phyloP scores from a whole-genome alignment of 257 asterid genomes.

The Jacaranda copaia region DNA sequence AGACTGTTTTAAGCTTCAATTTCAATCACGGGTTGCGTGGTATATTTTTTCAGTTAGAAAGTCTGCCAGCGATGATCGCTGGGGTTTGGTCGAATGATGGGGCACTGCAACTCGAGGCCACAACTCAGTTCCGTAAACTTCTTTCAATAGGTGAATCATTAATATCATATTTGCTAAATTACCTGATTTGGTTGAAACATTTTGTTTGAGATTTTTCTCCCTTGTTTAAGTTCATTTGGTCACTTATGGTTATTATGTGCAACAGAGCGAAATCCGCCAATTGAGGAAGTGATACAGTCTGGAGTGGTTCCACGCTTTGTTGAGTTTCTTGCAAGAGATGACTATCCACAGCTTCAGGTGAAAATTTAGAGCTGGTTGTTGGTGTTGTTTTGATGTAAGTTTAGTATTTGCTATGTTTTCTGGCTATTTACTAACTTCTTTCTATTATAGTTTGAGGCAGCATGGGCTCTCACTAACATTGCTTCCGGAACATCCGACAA shows the following conservation, averaged over 20 bases:
- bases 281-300: conserved; percentile 89
- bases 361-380: conserved; percentile 6
- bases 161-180: not conserved
- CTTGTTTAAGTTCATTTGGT: conserved; percentile 8
- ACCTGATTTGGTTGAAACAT: not conserved
- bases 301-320: conserved; percentile 92
- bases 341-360: conserved; percentile 89
- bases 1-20: conserved; percentile 5
- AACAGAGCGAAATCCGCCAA: conserved; percentile 89
- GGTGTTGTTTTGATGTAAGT: conserved; percentile 11
- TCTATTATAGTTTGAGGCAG: conserved; percentile 85
- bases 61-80: conserved; percentile 77
- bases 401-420: conserved; percentile 9
- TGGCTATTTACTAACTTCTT: conserved; percentile 8
- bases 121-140: conserved; percentile 93
- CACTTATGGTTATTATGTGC: conserved; percentile 24
- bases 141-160: conserved; percentile 73
- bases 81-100: conserved; percentile 82
- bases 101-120: conserved; percentile 74
- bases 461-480: conserved; percentile 96
- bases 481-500: conserved; percentile 96
- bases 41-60: conserved; percentile 66
- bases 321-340: conserved; percentile 85
- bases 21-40: conserved; percentile 21
- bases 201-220: conserved; percentile 2